Base-by-base conservation (phyloP, 441 rosid species). In the Arabidopsis hybrid region DNA sequence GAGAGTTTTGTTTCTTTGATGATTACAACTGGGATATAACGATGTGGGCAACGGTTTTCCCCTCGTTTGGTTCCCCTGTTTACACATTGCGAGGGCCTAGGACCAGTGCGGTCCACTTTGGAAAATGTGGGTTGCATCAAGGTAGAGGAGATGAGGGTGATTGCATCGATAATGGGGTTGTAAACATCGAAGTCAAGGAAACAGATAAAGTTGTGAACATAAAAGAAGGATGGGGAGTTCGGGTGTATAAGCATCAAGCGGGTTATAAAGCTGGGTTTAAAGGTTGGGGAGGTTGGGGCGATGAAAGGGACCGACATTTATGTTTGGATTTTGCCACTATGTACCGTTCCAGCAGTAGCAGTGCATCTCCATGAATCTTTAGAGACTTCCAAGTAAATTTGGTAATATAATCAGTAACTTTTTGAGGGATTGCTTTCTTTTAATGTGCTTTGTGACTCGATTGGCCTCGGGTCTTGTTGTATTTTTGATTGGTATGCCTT, bases 271-370 rank as follows among this genome's bases (percentile, higher is more conserved):
- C 95, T 58, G 97, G 98, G 56, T 92, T 92, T 85, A 87, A 86
- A 81, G 99, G 98, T 72, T 95, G 99, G 99, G 99, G 99, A 74
- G 98, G 99, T 74, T 95, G 99, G 99, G 96, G 98, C 0, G 99
- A 95, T 58, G 80, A 85, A 32, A 89, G 99, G 70, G 99, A 95
- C 67, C 81, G 74, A 21, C 86, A 36, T 36, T 77, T 95, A 80
- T 95, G 98, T 87, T 69, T 95, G 83, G 86, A 78, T 65, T 87
- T 91, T 68, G 90, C 99, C 9, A 71, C 74, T 35, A 86, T 91
- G 95, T 86, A 87, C 78, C 89, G 81, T 73, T 40, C 73, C 2
- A 60, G 45, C 29, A 75, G 60, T 60, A 62, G 26, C 16, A 36
- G 13, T 57, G 38, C 17, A 47, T 76, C 75, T 63, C 79, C 79